Evolutionary conservation across 2,329 filamentous ascomycete genomes (phyloP), one percentile per base, ranked within the genome.

Genomic region (Fusarium euwallaceae): DNA sequence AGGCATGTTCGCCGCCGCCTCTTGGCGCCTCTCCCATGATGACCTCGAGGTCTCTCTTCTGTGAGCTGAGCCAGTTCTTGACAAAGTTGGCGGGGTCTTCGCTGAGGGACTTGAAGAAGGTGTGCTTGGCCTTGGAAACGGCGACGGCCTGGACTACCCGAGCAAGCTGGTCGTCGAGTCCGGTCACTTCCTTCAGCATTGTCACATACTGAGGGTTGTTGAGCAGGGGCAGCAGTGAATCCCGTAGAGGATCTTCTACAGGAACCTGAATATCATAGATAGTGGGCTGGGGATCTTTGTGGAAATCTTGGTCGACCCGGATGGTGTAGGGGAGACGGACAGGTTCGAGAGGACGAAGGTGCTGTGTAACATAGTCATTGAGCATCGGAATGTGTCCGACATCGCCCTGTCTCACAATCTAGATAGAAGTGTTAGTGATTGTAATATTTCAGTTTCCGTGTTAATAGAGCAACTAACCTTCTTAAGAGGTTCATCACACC

Each of bases 291-390:
- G 94, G 92, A 66, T 91, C 85, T 76, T 91, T 91, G 80, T 96
- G 92, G 80, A 95, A 96, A 10, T 92, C 91, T 78, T 94, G 89
- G 82, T 99, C 97, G 45, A 98, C 93, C 69, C 96, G 94, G 81
- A 99, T 97, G 10, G 95, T 99, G 86, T 98, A 99, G 24, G 92
- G 89, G 37, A 99, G 89, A 78, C 93, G 92, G 79, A 98, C 89
- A 0, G 97, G 95, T 7, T 94, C 91, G 2, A 98, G 89, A 4
- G 94, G 91, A 34, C 88, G 91, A 66, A 98, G 90, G 83, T 98
- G 95, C 11, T 89, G 88, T 61, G 92, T 90, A 71, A 97, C 92
- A 76, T 94, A 93, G 62, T 96, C 93, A 56, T 93, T 92, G 64
- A 98, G 90, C 81, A 93, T 90, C 14, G 97, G 96, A 82, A 99